Conservation (phyloP, 768 basidiomycete species). For the Phlegmacium glaucopus region DNA sequence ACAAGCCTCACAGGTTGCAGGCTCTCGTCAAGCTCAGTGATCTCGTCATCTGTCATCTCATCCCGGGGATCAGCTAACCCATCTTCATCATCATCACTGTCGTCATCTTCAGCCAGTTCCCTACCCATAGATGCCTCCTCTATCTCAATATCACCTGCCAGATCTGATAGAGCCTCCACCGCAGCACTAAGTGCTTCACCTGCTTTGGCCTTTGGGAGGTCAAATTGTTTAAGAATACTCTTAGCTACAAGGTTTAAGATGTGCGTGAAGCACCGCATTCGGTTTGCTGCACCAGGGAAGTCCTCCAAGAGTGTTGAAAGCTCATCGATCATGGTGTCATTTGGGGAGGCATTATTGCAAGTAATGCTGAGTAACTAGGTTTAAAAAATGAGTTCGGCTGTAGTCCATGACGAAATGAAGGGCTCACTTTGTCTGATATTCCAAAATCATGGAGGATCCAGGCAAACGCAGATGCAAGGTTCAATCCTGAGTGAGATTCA, state of each 20-base stretch:
- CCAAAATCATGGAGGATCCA: constrained; percentile 32
- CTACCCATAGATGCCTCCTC: constrained; percentile 15
- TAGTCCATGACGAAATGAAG: constrained; percentile 3
- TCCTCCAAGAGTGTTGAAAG: constrained; percentile 17
- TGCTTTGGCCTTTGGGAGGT: constrained; percentile 11
- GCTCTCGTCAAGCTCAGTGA: constrained; percentile 9
- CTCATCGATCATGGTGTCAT: constrained; percentile 31
- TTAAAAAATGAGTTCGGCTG: neutral
- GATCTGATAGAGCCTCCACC: neutral
- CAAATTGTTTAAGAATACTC: constrained; percentile 26
- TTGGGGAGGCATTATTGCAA: constrained; percentile 30
- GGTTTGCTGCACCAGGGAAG: constrained; percentile 21
- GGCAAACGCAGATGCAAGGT: constrained; percentile 30
- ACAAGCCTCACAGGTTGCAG: constrained; percentile 22
- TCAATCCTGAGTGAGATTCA: constrained; percentile 28
- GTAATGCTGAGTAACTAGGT: constrained; percentile 29
- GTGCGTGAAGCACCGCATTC: constrained; percentile 33
- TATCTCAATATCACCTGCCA: constrained; percentile 2
- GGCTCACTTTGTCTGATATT: constrained; percentile 28
- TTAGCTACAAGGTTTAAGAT: constrained; percentile 33
- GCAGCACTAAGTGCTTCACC: constrained; percentile 1
- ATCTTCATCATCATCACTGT: constrained; percentile 13
- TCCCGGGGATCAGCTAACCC: neutral
- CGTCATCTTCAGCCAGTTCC: constrained; percentile 5
- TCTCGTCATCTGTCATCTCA: constrained; percentile 11